Base-by-base conservation (phyloP, 1,284 basidiomycete species). In the Exobasidium cylindrosporum region DNA sequence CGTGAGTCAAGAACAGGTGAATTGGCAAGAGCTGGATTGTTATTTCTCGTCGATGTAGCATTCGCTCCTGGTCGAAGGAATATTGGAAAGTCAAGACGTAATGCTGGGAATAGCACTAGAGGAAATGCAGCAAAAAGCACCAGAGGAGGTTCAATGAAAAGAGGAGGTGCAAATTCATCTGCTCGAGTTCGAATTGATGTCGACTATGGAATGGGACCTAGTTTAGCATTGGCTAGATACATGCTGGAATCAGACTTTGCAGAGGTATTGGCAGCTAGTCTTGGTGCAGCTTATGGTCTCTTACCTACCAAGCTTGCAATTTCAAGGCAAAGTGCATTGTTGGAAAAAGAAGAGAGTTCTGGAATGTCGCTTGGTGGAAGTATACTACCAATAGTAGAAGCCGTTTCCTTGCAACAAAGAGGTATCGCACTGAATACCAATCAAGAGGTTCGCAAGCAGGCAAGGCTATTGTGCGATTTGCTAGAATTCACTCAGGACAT, bases 221-320 rank as follows among this genome's bases (percentile, higher is more conserved):
- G 43, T 11, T 5, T 88, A 88, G 11, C 83, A 91, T 58, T 91
- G 88, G n/a, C 83, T 93, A 49, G 91, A 89, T 97, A 93, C 77
- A 91, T 97, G 55, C 85, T 96, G 17, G 91, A 96, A 73, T 92
- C 93, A 6, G 94, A 97, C 81, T 96, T 97, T 80, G 91, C 92
- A 17, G 93, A 97, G 65, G 94, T 98, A 1, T 86, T 98, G 53
- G 92, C 89, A 3, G 96, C 95, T 4, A 92, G 94, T 14, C 81
- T 98, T 10, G 90, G 92, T 0, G 95, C 95, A 0, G 89, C 95
- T 0, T 97, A 95, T 77, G 96, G 93, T 0, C 81, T 93, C 0
- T 83, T 97, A 17, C 94, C 96, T 0, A 87, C 87, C 17, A 97
- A 95, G 80, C 84, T 97, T 43, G 87, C 71, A 53, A 61, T 78